Evolutionary conservation across 139 green algal genomes (phyloP).

Genomic region (Closterium sp.): DNA sequence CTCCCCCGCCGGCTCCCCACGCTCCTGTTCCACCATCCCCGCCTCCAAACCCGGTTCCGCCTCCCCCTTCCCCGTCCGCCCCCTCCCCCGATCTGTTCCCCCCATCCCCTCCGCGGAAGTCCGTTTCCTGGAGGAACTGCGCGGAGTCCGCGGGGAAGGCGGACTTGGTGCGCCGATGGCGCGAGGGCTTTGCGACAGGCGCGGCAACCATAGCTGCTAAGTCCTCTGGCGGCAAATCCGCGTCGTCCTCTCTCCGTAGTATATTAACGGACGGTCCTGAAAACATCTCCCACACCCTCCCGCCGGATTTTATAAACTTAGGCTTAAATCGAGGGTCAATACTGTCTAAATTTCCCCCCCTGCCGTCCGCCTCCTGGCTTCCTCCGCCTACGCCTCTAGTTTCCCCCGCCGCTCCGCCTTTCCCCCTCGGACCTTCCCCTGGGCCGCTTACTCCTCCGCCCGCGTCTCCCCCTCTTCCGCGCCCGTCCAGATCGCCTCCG

Average conservation of each 20-base stretch:
- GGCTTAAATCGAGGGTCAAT: not conserved
- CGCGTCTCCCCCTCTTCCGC: not conserved
- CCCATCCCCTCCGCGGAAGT: not conserved
- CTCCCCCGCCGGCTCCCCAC: not conserved
- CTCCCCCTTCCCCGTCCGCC: not conserved
- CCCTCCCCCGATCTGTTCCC: not conserved
- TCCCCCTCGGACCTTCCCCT: not conserved
- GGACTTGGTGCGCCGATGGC: not conserved
- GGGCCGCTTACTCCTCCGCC: not conserved
- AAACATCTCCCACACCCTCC: not conserved
- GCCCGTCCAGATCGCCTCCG: not conserved
- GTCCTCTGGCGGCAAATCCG: not conserved
- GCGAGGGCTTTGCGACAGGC: not conserved
- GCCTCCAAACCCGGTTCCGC: not conserved
- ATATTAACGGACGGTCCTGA: not conserved
- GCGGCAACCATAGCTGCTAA: not conserved
- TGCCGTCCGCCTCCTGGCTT: not conserved
- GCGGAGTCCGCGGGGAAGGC: not conserved
- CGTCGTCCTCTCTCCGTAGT: not conserved
- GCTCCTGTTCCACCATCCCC: not conserved
- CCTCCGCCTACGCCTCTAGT: not conserved
- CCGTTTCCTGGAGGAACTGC: not conserved
- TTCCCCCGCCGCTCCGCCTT: not conserved
- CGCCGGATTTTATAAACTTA: conserved; percentile 4
- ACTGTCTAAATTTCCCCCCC: not conserved